Base-by-base conservation (phyloP, 2,329 filamentous ascomycete species). In the Myotisia sp. region DNA sequence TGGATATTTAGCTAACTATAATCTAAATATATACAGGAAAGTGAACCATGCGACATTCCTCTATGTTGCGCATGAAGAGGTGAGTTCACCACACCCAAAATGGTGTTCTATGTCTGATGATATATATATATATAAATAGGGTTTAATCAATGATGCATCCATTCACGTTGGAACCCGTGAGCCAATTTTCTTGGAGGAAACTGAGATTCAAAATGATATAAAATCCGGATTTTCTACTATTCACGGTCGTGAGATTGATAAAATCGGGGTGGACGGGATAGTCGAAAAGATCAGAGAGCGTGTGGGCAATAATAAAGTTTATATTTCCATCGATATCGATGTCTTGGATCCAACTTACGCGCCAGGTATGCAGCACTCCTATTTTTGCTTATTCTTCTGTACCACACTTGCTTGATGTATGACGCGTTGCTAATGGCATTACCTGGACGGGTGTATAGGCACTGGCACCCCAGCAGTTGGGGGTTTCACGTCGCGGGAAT, bases 21-120 rank as follows among this genome's bases (percentile, higher is more conserved):
- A n/a, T n/a, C n/a, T n/a, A n/a, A n/a, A n/a, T n/a, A n/a, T 67
- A 72, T 79, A 81, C 53, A 70, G 72, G 2, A 71, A 76, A 47
- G 87, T 90, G 61, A 92, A 77, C 50, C 85, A 93, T 56, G 85
- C 85, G 4, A 81, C 73, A 44, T 90, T 92, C 76, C 92, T 92
- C 65, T 87, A 83, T 78, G 70, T 90, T 46, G 85, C 85, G 4
- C 75, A 76, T 30, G 74, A 76, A 21, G 85, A 92, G 54, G 82
- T 81, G 0, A n/a, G n/a, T n/a, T n/a, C n/a, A 62, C 92, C 17
- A 75, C 90, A 24, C 22, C 22, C 22, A 2, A 24, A 24, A 24
- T 24, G 2, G 12, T 12, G 14, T 80, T 87, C 7, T 84, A 92
- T 55, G n/a, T n/a, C n/a, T n/a, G n/a, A n/a, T 33, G 74, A 84